Evolutionary conservation across 805 yeast genomes (phyloP).

Genomic region (Lachancea quebecensis): DNA sequence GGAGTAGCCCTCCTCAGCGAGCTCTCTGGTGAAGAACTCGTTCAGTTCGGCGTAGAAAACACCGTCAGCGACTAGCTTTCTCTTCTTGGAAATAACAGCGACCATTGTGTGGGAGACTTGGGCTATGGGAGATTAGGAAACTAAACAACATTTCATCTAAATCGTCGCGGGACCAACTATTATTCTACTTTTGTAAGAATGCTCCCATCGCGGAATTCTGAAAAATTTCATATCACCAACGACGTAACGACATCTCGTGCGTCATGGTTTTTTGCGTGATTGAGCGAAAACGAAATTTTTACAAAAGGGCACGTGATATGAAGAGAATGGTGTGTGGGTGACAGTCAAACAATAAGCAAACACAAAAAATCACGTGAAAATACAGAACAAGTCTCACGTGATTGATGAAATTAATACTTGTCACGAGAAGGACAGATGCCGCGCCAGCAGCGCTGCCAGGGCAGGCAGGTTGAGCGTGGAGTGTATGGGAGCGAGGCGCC

Average conservation of each 20-base stretch:
- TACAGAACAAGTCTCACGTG: too few relatives aligned
- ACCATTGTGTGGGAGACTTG: conserved; percentile 25
- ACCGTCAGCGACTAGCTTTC: conserved; percentile 99
- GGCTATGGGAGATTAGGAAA: not conserved
- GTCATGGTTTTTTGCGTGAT: too few relatives aligned
- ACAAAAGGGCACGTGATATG: too few relatives aligned
- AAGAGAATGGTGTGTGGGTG: too few relatives aligned
- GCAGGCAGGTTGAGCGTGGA: too few relatives aligned
- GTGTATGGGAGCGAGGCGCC: too few relatives aligned
- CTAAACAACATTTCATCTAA: not conserved
- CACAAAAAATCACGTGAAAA: too few relatives aligned
- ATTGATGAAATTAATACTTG: too few relatives aligned
- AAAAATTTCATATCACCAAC: not conserved
- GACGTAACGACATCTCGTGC: not conserved
- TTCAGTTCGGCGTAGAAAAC: conserved; percentile 99
- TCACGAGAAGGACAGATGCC: too few relatives aligned
- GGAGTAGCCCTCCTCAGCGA: conserved; percentile 99
- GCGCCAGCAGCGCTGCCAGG: too few relatives aligned
- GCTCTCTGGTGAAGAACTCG: conserved; percentile 99
- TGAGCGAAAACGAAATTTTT: too few relatives aligned
- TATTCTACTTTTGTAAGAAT: not conserved
- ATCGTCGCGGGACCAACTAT: not conserved
- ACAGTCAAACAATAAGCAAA: too few relatives aligned
- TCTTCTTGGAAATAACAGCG: conserved; percentile 82
- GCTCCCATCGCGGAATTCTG: not conserved